These are phyloP conservation scores for Margaritispora aquatica DNA, from an alignment of 495 filamentous ascomycete genomes.

Conservation along the genomic window DNA sequence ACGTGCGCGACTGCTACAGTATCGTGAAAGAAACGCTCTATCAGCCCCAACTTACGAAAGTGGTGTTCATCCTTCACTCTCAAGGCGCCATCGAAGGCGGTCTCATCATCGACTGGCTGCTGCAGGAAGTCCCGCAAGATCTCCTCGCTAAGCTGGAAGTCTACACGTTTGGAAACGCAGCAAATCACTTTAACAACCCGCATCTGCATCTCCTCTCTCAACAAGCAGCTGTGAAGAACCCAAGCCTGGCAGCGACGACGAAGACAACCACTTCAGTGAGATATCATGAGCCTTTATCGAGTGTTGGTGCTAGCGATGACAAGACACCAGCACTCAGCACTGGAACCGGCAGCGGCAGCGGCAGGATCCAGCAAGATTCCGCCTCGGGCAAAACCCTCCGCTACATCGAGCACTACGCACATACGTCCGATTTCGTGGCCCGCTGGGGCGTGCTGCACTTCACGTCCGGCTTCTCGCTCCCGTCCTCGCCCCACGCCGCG, in stretches of 20 bases:
- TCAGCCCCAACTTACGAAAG: slow-evolving; percentile 54
- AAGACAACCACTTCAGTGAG: slow-evolving; percentile 18
- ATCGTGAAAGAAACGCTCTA: slow-evolving; percentile 54
- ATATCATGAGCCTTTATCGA: slow-evolving; percentile 13
- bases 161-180: slow-evolving; percentile 80
- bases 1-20: slow-evolving; percentile 52
- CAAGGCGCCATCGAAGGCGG: slow-evolving; percentile 77
- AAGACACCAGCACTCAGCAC: background rate
- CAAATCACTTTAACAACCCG: slow-evolving; percentile 87
- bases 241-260: slow-evolving; percentile 7
- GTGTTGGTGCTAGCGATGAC: background rate
- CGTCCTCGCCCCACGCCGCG: slow-evolving; percentile 18
- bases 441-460: slow-evolving; percentile 71
- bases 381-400: slow-evolving; percentile 44
- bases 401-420: slow-evolving; percentile 83
- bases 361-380: background rate
- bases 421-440: slow-evolving; percentile 69
- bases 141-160: slow-evolving; percentile 67
- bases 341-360: background rate
- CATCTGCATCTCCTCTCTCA: slow-evolving; percentile 35
- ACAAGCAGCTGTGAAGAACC: slow-evolving; percentile 12
- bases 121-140: slow-evolving; percentile 66
- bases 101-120: slow-evolving; percentile 71
- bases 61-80: slow-evolving; percentile 73
- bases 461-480: slow-evolving; percentile 28